phyloP scores from a whole-genome alignment of 1,284 basidiomycete genomes.

The Moniliophthora roreri region DNA sequence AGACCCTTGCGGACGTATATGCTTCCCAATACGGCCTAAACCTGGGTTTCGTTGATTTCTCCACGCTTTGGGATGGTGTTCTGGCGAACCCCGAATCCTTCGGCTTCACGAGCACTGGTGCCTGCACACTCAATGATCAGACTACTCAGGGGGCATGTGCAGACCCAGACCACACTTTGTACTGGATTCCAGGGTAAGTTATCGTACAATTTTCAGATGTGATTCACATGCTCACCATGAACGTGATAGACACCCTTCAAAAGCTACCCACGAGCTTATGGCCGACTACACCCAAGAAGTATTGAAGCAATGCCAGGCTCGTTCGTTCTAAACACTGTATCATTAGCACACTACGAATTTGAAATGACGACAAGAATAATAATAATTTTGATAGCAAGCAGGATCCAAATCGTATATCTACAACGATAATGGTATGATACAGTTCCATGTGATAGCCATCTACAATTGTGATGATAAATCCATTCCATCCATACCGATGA shows the following conservation, averaged over 20 bases:
- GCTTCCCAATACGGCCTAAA: slow-evolving; percentile 28
- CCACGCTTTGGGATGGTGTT: slow-evolving; percentile 45
- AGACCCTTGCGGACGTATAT: slow-evolving; percentile 20
- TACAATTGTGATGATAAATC: too few species aligned
- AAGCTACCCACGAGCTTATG: slow-evolving; percentile 43
- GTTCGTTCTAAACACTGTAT: background rate
- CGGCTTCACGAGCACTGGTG: slow-evolving; percentile 41
- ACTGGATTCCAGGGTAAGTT: slow-evolving; percentile 48
- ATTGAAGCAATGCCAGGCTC: slow-evolving; percentile 28
- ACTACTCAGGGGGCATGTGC: slow-evolving; percentile 33
- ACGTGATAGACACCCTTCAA: slow-evolving; percentile 37
- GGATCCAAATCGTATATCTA: too few species aligned
- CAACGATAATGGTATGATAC: too few species aligned
- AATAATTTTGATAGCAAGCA: too few species aligned
- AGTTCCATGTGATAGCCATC: too few species aligned
- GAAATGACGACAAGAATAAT: background rate
- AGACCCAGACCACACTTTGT: slow-evolving; percentile 49
- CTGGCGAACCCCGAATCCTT: slow-evolving; percentile 38
- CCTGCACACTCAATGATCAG: slow-evolving; percentile 30
- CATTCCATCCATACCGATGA: too few species aligned
- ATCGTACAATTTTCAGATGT: background rate
- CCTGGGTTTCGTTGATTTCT: slow-evolving; percentile 45
- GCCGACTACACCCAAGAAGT: slow-evolving; percentile 48
- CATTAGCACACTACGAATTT: background rate
- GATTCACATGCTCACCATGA: background rate